phyloP scores from a whole-genome alignment of 225 moss, liverwort and hornwort genomes.

The Climacium dendroides region DNA sequence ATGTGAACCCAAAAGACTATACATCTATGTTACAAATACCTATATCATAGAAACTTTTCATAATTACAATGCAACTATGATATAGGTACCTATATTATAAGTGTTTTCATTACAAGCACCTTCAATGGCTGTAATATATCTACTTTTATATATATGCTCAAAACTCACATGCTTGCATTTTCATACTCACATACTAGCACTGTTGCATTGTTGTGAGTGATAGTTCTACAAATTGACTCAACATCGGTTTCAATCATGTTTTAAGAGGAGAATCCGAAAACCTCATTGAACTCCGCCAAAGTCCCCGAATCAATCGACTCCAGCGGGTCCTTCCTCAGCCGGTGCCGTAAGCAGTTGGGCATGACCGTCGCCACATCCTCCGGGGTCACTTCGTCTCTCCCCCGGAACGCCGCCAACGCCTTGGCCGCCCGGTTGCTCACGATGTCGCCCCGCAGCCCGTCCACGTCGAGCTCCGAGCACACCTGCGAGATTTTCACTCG shows the following conservation, averaged over 20 bases:
- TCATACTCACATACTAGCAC: too few relatives aligned
- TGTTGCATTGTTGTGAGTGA: too few relatives aligned
- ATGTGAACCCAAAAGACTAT: too few relatives aligned
- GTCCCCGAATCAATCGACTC: slow-evolving; percentile 87
- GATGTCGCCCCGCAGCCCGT: slow-evolving; percentile 75
- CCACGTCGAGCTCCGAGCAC: slow-evolving; percentile 77
- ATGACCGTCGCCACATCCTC: slow-evolving; percentile 72
- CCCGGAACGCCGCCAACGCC: slow-evolving; percentile 58
- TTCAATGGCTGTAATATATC: too few relatives aligned
- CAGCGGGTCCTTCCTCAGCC: slow-evolving; percentile 74
- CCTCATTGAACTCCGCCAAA: slow-evolving; percentile 69
- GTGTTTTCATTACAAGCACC: too few relatives aligned
- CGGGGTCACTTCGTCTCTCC: slow-evolving; percentile 57
- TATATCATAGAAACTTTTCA: too few relatives aligned
- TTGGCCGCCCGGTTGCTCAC: slow-evolving; percentile 80
- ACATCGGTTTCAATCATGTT: background rate
- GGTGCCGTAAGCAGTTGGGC: slow-evolving; percentile 81
- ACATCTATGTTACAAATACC: too few relatives aligned
- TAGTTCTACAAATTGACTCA: background rate
- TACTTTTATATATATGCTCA: too few relatives aligned
- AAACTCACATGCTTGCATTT: too few relatives aligned
- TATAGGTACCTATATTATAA: too few relatives aligned
- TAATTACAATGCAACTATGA: too few relatives aligned
- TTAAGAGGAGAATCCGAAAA: background rate
- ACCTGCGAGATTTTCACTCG: slow-evolving; percentile 74